Conservation (phyloP, 371 early-diverging fungal genomes). For the Mucor plumbeus region DNA sequence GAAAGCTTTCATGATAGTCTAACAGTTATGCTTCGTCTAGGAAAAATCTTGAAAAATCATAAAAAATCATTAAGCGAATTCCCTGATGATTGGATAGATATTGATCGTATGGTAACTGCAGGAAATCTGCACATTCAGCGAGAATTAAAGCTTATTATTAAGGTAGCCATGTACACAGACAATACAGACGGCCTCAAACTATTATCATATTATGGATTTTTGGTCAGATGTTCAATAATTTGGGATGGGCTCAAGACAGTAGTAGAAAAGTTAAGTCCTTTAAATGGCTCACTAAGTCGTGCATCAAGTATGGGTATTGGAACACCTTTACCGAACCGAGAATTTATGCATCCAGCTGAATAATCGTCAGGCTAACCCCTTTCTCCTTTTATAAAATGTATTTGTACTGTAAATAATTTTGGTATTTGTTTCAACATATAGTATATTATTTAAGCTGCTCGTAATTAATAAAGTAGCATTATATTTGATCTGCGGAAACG, state of each 20-base stretch:
- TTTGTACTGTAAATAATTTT: not conserved
- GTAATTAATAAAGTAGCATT: not conserved
- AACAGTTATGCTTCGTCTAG: constrained; percentile 25
- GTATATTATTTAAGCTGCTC: not conserved
- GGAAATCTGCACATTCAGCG: constrained; percentile 23
- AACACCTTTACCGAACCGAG: constrained; percentile 24
- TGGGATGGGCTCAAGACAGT: constrained; percentile 34
- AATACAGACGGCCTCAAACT: constrained; percentile 25
- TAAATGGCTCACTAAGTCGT: constrained; percentile 27
- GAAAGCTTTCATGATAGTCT: constrained; percentile 29
- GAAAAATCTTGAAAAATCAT: constrained; percentile 20
- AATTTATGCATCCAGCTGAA: constrained; percentile 17
- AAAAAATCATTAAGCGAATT: constrained; percentile 25
- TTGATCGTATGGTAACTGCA: constrained; percentile 25
- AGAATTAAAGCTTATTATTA: constrained; percentile 19
- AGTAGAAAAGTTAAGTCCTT: constrained; percentile 31
- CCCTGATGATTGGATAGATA: constrained; percentile 29
- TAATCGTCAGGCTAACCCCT: not conserved
- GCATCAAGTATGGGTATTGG: constrained; percentile 20
- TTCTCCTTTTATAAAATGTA: not conserved
- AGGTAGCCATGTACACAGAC: constrained; percentile 15
- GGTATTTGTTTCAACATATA: not conserved
- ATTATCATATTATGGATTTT: constrained; percentile 31
- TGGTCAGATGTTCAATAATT: constrained; percentile 34
- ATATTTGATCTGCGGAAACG: not conserved